phyloP scores from a whole-genome alignment of 768 basidiomycete genomes.

The Tylopilus plumbeoviolaceoides region DNA sequence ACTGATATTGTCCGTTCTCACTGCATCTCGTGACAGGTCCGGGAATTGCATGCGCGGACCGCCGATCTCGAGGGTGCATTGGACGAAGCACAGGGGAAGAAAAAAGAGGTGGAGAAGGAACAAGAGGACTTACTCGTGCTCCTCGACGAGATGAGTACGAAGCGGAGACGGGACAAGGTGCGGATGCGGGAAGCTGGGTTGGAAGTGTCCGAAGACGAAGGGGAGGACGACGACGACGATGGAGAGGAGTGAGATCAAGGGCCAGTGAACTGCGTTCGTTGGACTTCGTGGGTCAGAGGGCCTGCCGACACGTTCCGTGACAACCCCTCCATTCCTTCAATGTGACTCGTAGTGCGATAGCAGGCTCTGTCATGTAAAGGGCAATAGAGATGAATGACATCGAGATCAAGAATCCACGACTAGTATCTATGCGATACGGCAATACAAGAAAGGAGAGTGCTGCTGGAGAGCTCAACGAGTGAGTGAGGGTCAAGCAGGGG shows the following conservation, averaged over 20 bases:
- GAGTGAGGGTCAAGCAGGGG: no score
- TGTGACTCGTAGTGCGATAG: no score
- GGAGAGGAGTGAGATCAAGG: slow-evolving; percentile 33
- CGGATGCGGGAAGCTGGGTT: slow-evolving; percentile 67
- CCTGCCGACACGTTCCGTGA: no score
- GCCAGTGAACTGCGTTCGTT: no score
- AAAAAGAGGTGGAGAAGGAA: slow-evolving; percentile 87
- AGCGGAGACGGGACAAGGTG: slow-evolving; percentile 80
- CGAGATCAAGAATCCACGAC: no score
- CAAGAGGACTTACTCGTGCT: slow-evolving; percentile 94
- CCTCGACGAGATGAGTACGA: slow-evolving; percentile 85
- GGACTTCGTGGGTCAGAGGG: no score
- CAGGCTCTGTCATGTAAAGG: no score
- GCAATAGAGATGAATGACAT: no score
- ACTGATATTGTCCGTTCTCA: background rate
- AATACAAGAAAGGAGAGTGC: no score
- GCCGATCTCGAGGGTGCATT: slow-evolving; percentile 45
- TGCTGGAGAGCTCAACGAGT: no score
- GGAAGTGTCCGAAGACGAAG: slow-evolving; percentile 94
- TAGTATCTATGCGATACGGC: no score
- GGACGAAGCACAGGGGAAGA: slow-evolving; percentile 53
- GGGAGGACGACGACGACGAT: slow-evolving; percentile 56
- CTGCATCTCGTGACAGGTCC: slow-evolving; percentile 31
- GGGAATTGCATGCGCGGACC: slow-evolving; percentile 45
- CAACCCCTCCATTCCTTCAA: no score